Conservation (phyloP, 768 basidiomycete genomes). For the Pseudohyphozyma bogoriensis region DNA sequence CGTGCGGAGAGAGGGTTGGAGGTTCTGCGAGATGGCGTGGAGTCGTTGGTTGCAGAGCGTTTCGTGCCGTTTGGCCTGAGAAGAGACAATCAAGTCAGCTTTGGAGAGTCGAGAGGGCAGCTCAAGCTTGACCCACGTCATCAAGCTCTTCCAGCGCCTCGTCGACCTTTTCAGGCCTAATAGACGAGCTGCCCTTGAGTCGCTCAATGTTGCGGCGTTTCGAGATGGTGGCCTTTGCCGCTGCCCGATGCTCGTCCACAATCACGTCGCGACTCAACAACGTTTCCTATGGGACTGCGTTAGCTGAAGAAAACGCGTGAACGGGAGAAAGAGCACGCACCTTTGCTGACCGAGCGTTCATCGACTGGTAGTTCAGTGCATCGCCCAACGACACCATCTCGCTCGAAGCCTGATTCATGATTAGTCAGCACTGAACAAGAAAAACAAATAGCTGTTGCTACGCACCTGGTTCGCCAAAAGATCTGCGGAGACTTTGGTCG, state of each 20-base stretch:
- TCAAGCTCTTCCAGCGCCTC: constrained; percentile 87
- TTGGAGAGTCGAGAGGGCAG: not conserved
- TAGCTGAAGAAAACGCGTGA: no score
- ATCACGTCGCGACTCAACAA: constrained; percentile 78
- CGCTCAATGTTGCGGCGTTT: constrained; percentile 87
- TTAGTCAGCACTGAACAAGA: not conserved
- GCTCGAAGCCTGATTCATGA: constrained; percentile 52
- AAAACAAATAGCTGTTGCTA: not conserved
- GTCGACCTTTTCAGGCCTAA: constrained; percentile 65
- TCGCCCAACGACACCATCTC: constrained; percentile 96
- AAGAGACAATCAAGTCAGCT: no score
- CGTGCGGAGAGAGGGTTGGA: constrained; percentile 72
- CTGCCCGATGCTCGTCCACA: constrained; percentile 85
- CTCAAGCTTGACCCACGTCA: constrained; percentile 50
- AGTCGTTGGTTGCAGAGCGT: constrained; percentile 72
- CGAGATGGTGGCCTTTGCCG: constrained; percentile 84
- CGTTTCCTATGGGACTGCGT: constrained; percentile 67
- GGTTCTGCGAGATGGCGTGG: constrained; percentile 83
- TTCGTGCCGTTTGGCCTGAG: constrained; percentile 85
- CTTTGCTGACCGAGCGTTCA: constrained; percentile 94
- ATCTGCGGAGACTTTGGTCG: constrained; percentile 53
- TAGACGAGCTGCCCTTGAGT: constrained; percentile 69
- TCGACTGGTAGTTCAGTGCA: constrained; percentile 85
- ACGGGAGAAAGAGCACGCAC: constrained; percentile 30
- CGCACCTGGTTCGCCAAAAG: constrained; percentile 48